A percentile compares a stretch with the other conserved stretches of the same genome.
phyloP scores from a whole-genome alignment of 2,329 filamentous ascomycete species.

The Hypocreales sp. region DNA sequence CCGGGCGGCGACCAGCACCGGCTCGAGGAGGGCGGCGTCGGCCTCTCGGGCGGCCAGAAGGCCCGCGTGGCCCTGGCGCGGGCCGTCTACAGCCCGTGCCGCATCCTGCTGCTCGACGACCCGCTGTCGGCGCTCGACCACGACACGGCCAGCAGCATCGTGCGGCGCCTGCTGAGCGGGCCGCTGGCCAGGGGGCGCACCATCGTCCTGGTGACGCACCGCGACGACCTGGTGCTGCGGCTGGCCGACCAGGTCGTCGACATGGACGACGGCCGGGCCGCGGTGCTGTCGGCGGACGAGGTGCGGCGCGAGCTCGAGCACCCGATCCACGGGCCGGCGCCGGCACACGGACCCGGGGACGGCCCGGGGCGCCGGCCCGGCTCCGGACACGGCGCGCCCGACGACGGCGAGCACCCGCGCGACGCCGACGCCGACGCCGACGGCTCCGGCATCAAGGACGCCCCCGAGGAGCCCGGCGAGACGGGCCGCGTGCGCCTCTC shows the following conservation, averaged over 20 bases:
- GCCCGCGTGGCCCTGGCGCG: slow-evolving; percentile 47
- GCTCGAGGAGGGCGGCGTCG: slow-evolving; percentile 47
- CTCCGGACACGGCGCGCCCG: slow-evolving; percentile 2
- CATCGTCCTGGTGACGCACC: slow-evolving; percentile 66
- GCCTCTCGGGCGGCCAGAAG: slow-evolving; percentile 47
- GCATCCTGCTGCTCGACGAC: slow-evolving; percentile 45
- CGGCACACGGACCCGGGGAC: no score
- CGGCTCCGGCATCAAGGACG: slow-evolving; percentile 6
- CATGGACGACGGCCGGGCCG: slow-evolving; percentile 44
- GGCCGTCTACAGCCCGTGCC: slow-evolving; percentile 42
- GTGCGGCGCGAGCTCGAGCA: slow-evolving; percentile 22
- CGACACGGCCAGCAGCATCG: slow-evolving; percentile 41
- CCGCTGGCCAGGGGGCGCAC: slow-evolving; percentile 48
- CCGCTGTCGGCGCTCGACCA: slow-evolving; percentile 49
- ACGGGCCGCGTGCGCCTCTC: slow-evolving; percentile 58
- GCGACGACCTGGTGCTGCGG: slow-evolving; percentile 61
- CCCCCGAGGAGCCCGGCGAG: slow-evolving; percentile 17
- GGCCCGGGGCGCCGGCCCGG: no score
- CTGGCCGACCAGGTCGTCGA: slow-evolving; percentile 62
- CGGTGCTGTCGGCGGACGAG: slow-evolving; percentile 29
- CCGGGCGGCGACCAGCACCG: slow-evolving; percentile 40
- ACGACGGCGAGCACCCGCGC: slow-evolving; percentile 10
- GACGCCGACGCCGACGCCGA: slow-evolving; percentile 20
- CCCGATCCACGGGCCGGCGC: slow-evolving; percentile 21
- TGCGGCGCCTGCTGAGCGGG: slow-evolving; percentile 46